These are phyloP conservation scores for Fusarium equiseti DNA, from an alignment of 2,329 filamentous ascomycete species.

Conservation along the genomic window DNA sequence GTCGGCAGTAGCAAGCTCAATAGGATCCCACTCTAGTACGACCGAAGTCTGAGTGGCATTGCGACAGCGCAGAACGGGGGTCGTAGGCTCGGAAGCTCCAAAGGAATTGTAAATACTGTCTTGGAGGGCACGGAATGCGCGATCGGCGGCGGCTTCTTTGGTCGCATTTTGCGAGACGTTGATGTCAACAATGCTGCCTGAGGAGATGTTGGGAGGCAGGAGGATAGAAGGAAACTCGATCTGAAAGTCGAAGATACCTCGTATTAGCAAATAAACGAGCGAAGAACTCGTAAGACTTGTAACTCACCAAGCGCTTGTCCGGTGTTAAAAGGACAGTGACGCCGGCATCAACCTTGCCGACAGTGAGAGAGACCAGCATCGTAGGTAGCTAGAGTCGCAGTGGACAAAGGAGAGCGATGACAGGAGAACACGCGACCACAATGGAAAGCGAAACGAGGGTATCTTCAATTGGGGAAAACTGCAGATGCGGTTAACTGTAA, in stretches of 20 bases:
- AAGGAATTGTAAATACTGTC: conserved; percentile 88
- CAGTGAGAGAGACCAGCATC: conserved; percentile 97
- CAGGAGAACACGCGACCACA: conserved; percentile 8
- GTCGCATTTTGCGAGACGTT: conserved; percentile 87
- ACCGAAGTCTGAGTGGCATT: conserved; percentile 99
- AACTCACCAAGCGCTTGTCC: conserved; percentile 91
- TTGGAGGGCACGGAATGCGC: conserved; percentile 87
- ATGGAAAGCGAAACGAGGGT: conserved; percentile 14
- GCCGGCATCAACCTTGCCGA: conserved; percentile 99
- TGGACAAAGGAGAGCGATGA: conserved; percentile 17
- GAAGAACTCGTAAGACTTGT: background rate
- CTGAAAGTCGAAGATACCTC: conserved; percentile 59
- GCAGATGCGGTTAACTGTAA: background rate
- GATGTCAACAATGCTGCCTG: conserved; percentile 97
- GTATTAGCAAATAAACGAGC: conserved; percentile 37
- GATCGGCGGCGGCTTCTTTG: conserved; percentile 80
- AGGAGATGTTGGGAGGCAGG: conserved; percentile 92
- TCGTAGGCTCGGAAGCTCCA: conserved; percentile 79
- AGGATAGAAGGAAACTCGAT: conserved; percentile 99
- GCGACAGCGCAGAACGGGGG: conserved; percentile 87
- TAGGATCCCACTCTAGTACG: conserved; percentile 97
- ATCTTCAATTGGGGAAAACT: conserved; percentile 7
- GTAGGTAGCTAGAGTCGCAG: conserved; percentile 47
- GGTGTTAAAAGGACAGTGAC: conserved; percentile 96
- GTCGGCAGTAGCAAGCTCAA: conserved; percentile 91